Base-by-base conservation (phyloP, 352 stramenopile genomes). In the Pythium phragmiticola region DNA sequence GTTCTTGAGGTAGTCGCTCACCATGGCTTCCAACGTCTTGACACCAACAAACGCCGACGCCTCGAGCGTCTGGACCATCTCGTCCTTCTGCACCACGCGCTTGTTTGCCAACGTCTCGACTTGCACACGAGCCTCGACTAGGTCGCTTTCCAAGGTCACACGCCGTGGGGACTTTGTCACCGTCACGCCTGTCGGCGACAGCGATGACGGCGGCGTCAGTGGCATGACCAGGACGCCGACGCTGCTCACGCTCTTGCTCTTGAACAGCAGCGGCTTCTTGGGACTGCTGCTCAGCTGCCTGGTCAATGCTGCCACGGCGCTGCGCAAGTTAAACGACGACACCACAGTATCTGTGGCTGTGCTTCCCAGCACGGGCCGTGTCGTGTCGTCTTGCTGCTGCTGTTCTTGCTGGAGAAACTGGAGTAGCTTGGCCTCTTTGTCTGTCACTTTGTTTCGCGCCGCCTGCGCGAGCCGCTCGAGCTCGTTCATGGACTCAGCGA, bases 1-100 rank as follows among this genome's bases (percentile, higher is more conserved):
- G 16, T 66, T 71, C 64, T 88, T 88, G 23, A 77, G 21, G 46
- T 78, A 75, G 37, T 85, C 79, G 42, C 75, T 61, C 33, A 82
- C 67, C 75, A 88, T 80, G 2, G 86, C 45, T 34, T 88, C 75
- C 75, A 88, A 77, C 17, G 79, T 88, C 50, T 83, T 84, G 17
- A 84, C 72, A 0, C 69, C 61, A 23, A 85, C 57, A 2, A 55
- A 59, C 21, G 73, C 73, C n/a, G 77, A 82, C 21, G 73, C 70
- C 12, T 72, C 34, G 11, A 86, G 68, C 4, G 72, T 80, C 16
- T 41, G 50, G 8, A 64, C 14, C 52, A 75, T 74, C 21, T 83
- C 79, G n/a, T 61, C 54, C 2, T 60, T 57, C 45, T 88, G 77
- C 30, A 71, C 21, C 5, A 16, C 43, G 33, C 80, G 52, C 4